Percentiles rank a stretch among this genome's conserved stretches.
These are phyloP conservation scores for Prosopis cineraria DNA, from an alignment of 306 rosid genomes.

Conservation along the genomic window DNA sequence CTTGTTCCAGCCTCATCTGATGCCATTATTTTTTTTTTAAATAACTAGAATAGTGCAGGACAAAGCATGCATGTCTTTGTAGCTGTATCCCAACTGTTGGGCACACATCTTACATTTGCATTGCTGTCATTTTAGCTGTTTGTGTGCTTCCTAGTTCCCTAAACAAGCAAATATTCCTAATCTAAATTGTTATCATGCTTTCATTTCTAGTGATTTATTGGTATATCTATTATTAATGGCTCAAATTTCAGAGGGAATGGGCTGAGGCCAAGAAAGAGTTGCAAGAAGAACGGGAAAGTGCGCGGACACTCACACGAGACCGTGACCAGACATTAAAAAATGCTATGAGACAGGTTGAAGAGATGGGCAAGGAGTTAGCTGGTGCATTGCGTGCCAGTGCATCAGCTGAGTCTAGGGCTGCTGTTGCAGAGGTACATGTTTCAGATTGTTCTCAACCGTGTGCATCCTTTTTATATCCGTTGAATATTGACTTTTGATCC, in stretches of 20 bases:
- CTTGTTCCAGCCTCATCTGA: neutral
- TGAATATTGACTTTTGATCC: constrained; percentile 10
- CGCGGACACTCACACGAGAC: constrained; percentile 59
- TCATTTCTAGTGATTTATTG: neutral
- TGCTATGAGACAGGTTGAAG: constrained; percentile 81
- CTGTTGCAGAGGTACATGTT: constrained; percentile 76
- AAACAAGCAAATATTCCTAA: neutral
- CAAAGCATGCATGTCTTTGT: neutral
- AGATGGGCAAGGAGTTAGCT: constrained; percentile 75
- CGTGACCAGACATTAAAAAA: constrained; percentile 69
- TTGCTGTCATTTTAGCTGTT: neutral
- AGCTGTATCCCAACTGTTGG: neutral
- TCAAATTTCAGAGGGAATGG: constrained; percentile 79
- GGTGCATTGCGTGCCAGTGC: constrained; percentile 66
- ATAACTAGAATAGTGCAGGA: neutral
- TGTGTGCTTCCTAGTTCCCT: neutral
- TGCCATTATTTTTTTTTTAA: neutral
- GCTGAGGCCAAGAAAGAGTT: constrained; percentile 90
- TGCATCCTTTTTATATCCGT: neutral
- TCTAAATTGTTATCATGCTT: neutral
- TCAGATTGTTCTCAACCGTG: neutral
- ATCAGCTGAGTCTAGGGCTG: constrained; percentile 85
- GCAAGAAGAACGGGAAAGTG: constrained; percentile 73
- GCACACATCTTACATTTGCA: neutral
- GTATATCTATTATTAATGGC: constrained; percentile 15